Percentiles rank a stretch among this genome's conserved stretches.
Evolutionary conservation across 2,329 filamentous ascomycete genomes (phyloP).

Genomic region (Gnomoniopsis smithogilvyi): DNA sequence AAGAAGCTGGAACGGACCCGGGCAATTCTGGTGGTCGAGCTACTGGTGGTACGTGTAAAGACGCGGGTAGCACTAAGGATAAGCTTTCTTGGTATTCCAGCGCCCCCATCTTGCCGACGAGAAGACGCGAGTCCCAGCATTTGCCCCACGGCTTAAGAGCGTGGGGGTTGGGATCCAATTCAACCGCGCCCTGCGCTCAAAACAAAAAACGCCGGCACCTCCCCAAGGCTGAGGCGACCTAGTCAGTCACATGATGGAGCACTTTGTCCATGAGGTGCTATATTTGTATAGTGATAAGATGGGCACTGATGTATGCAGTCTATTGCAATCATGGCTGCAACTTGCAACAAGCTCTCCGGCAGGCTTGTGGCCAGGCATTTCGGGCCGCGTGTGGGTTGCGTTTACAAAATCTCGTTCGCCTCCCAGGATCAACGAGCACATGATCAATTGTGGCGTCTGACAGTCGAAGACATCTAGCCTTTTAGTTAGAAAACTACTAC

Average conservation of each 20-base stretch:
- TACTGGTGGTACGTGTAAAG: conserved; percentile 4
- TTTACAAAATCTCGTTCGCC: not conserved
- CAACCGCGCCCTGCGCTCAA: conserved; percentile 5
- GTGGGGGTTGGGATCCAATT: conserved; percentile 8
- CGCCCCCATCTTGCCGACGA: not conserved
- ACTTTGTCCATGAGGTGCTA: too few relatives aligned
- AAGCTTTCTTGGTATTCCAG: conserved; percentile 1
- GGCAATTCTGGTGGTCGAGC: not conserved
- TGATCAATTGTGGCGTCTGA: too few relatives aligned
- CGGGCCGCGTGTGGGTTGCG: not conserved
- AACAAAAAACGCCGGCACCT: not conserved
- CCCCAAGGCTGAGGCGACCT: not conserved
- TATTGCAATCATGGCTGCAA: not conserved
- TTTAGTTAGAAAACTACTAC: too few relatives aligned
- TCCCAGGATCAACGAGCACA: not conserved
- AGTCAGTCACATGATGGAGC: not conserved
- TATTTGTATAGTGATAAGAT: too few relatives aligned
- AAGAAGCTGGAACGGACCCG: not conserved
- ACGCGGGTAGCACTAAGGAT: conserved; percentile 14
- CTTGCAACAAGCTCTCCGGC: not conserved
- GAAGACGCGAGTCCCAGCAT: too few relatives aligned
- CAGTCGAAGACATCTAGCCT: too few relatives aligned
- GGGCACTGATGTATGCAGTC: too few relatives aligned
- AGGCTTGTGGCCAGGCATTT: not conserved
- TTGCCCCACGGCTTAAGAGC: not conserved